These are phyloP conservation scores for Middelhovenomyces tepae DNA, from an alignment of 805 yeast genomes.

Conservation along the genomic window DNA sequence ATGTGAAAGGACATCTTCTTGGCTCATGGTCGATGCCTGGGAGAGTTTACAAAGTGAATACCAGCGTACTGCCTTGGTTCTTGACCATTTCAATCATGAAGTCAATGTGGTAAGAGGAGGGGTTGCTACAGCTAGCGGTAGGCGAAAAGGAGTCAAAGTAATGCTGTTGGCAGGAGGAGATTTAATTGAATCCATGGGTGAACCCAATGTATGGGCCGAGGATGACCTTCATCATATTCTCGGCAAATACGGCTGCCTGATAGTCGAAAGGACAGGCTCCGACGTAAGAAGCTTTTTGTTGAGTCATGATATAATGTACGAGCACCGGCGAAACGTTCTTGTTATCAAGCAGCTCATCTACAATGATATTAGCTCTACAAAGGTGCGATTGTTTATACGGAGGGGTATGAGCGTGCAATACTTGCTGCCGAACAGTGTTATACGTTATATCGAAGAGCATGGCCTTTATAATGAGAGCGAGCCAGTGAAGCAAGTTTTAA, in stretches of 20 bases:
- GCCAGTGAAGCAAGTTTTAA: constrained; percentile 80
- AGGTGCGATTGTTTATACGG: constrained; percentile 83
- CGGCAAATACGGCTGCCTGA: constrained; percentile 92
- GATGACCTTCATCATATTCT: constrained; percentile 88
- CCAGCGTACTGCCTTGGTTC: constrained; percentile 88
- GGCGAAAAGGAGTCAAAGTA: constrained; percentile 72
- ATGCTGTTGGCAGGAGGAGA: constrained; percentile 98
- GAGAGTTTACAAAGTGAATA: constrained; percentile 86
- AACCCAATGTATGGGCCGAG: constrained; percentile 98
- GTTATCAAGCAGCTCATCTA: constrained; percentile 94
- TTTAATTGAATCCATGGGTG: constrained; percentile 98
- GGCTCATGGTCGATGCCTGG: constrained; percentile 99
- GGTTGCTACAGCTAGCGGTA: constrained; percentile 40
- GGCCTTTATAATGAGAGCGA: constrained; percentile 81
- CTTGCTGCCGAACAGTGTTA: constrained; percentile 85
- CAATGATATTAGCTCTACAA: constrained; percentile 92
- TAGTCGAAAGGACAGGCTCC: constrained; percentile 93
- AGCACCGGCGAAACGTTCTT: constrained; percentile 83
- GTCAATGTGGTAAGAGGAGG: constrained; percentile 88
- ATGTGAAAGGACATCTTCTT: constrained; percentile 89
- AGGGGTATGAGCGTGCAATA: constrained; percentile 97
- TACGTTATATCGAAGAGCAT: constrained; percentile 90
- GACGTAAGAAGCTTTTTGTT: constrained; percentile 89
- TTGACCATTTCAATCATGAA: constrained; percentile 95
- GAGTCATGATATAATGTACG: constrained; percentile 95